These are phyloP conservation scores for Citrus reticulata DNA, from an alignment of 345 rosid species.

Conservation along the genomic window DNA sequence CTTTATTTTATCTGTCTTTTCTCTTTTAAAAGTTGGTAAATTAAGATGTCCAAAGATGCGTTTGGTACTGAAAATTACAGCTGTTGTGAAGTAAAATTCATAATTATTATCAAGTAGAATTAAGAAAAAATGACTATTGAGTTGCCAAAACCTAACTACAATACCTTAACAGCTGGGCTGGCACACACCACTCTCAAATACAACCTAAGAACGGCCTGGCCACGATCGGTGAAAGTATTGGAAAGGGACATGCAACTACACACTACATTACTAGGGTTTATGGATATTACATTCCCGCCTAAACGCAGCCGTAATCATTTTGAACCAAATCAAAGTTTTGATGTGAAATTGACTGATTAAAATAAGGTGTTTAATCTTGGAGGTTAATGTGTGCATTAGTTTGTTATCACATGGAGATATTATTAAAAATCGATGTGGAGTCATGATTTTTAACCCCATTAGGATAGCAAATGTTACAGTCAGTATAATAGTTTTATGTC, in stretches of 20 bases:
- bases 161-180: rapidly evolving
- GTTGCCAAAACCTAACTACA: too few species aligned
- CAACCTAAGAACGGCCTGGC: too few species aligned
- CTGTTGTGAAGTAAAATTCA: rapidly evolving
- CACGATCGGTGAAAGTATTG: too few species aligned
- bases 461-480: neutral
- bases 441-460: constrained; percentile 1
- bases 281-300: neutral
- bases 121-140: too few species aligned
- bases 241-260: too few species aligned
- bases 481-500: neutral
- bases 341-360: neutral
- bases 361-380: neutral
- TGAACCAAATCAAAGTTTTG: too few species aligned
- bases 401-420: neutral
- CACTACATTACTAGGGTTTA: neutral
- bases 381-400: neutral
- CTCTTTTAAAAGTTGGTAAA: too few species aligned
- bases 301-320: too few species aligned
- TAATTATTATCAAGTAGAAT: rapidly evolving
- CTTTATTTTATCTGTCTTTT: too few species aligned
- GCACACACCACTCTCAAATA: rapidly evolving
- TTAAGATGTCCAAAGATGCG: rapidly evolving
- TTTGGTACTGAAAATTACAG: rapidly evolving
- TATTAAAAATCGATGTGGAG: neutral